Evolutionary conservation across 108 stramenopile genomes (phyloP).

Genomic region (Nitzschia putrida): DNA sequence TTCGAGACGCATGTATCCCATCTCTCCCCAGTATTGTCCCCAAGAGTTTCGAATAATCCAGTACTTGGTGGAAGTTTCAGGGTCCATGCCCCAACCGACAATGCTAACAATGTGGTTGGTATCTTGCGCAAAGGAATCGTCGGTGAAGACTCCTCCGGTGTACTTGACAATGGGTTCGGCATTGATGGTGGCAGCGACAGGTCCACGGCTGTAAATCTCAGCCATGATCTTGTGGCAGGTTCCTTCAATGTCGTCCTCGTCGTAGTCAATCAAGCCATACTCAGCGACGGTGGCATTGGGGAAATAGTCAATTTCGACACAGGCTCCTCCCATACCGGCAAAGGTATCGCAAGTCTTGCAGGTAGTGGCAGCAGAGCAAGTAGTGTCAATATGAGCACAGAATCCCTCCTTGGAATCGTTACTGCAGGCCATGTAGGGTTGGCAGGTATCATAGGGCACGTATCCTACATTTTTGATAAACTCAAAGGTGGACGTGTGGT

Average conservation of each 20-base stretch:
- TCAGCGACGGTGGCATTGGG: slow-evolving; percentile 91
- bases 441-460: slow-evolving; percentile 35
- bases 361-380: slow-evolving; percentile 64
- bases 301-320: slow-evolving; percentile 81
- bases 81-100: slow-evolving; percentile 92
- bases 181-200: slow-evolving; percentile 63
- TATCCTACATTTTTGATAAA: slow-evolving; percentile 70
- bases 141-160: slow-evolving; percentile 71
- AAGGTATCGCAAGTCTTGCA: slow-evolving; percentile 86
- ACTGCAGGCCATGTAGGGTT: slow-evolving; percentile 86
- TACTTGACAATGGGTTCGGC: slow-evolving; percentile 78
- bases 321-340: slow-evolving; percentile 70
- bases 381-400: slow-evolving; percentile 79
- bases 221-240: slow-evolving; percentile 79
- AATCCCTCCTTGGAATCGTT: slow-evolving; percentile 74
- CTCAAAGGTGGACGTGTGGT: slow-evolving; percentile 63
- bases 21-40: slow-evolving; percentile 58
- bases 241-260: slow-evolving; percentile 44
- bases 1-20: slow-evolving; percentile 62
- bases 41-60: slow-evolving; percentile 91
- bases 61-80: slow-evolving; percentile 58
- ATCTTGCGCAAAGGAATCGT: slow-evolving; percentile 48
- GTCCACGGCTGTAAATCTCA: slow-evolving; percentile 89
- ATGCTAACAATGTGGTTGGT: slow-evolving; percentile 92
- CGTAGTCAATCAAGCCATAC: slow-evolving; percentile 80